Evolutionary conservation across 1,139 yeast species (phyloP).

Genomic region (Hanseniaspora sp.): DNA sequence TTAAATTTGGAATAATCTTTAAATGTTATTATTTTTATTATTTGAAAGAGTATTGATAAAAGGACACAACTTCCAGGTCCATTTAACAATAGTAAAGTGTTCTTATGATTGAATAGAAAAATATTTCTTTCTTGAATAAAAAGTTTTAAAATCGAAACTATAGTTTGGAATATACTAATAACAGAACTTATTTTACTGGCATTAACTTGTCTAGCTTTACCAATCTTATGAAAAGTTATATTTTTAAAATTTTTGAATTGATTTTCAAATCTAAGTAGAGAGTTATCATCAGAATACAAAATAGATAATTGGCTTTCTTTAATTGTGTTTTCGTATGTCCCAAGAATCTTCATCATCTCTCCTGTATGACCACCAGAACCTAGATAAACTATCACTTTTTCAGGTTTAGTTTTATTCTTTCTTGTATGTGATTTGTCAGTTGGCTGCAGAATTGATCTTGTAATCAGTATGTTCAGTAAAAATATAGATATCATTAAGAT

Average conservation of each 20-base stretch:
- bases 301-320: slow-evolving; percentile 25
- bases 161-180: slow-evolving; percentile 24
- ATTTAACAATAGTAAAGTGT: slow-evolving; percentile 55
- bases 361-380: slow-evolving; percentile 97
- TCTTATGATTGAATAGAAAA: slow-evolving; percentile 26
- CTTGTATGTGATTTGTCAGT: neutral
- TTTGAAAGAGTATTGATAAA: neutral
- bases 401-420: neutral
- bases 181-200: slow-evolving; percentile 30
- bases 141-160: slow-evolving; percentile 21
- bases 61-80: slow-evolving; percentile 80
- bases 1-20: slow-evolving; percentile 39
- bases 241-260: slow-evolving; percentile 37
- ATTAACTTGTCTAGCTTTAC: slow-evolving; percentile 54
- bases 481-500: neutral
- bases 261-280: slow-evolving; percentile 23
- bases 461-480: neutral
- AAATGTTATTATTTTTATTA: slow-evolving; percentile 6
- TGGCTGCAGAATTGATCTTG: neutral
- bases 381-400: slow-evolving; percentile 41
- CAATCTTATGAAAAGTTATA: slow-evolving; percentile 36
- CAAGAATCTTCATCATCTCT: slow-evolving; percentile 67
- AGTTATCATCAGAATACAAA: slow-evolving; percentile 26
- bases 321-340: slow-evolving; percentile 30
- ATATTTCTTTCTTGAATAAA: slow-evolving; percentile 21